A percentile compares a stretch with the other conserved stretches of the same genome.
These are phyloP conservation scores for Aspergillus sojae DNA, from an alignment of 2,329 filamentous ascomycete species.

Conservation along the genomic window DNA sequence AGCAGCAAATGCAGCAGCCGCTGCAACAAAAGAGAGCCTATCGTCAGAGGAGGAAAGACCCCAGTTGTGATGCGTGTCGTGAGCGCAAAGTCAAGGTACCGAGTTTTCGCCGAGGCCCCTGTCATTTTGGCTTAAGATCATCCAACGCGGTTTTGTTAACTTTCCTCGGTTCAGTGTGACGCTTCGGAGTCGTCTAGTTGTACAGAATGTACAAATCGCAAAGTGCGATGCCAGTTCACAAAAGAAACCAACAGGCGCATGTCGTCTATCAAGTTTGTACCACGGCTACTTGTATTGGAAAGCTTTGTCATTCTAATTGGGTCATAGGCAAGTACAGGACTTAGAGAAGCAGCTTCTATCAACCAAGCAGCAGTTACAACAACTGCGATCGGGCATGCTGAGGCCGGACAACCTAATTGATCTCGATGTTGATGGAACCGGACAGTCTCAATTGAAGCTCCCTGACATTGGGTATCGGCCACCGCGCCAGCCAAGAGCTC, in stretches of 20 bases:
- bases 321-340: constrained; percentile 79
- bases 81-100: constrained; percentile 72
- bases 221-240: constrained; percentile 97
- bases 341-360: constrained; percentile 86
- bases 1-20: constrained; percentile 63
- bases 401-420: constrained; percentile 52
- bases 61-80: constrained; percentile 94
- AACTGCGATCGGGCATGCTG: constrained; percentile 66
- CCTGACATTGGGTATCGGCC: constrained; percentile 69
- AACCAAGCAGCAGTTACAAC: constrained; percentile 77
- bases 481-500: constrained; percentile 63
- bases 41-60: constrained; percentile 91
- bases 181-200: constrained; percentile 95
- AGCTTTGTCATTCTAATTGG: constrained; percentile 21
- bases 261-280: constrained; percentile 87
- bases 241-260: constrained; percentile 98
- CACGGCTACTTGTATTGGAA: constrained; percentile 5
- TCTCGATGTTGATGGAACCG: constrained; percentile 39
- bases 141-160: constrained; percentile 4
- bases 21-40: constrained; percentile 86
- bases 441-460: constrained; percentile 57
- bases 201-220: constrained; percentile 94
- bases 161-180: constrained; percentile 65
- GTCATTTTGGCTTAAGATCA: constrained; percentile 4
- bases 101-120: constrained; percentile 2